Evolutionary conservation across 768 basidiomycete genomes (phyloP), one percentile per base, ranked within the genome.

Genomic region (Pleurotus sapidus): DNA sequence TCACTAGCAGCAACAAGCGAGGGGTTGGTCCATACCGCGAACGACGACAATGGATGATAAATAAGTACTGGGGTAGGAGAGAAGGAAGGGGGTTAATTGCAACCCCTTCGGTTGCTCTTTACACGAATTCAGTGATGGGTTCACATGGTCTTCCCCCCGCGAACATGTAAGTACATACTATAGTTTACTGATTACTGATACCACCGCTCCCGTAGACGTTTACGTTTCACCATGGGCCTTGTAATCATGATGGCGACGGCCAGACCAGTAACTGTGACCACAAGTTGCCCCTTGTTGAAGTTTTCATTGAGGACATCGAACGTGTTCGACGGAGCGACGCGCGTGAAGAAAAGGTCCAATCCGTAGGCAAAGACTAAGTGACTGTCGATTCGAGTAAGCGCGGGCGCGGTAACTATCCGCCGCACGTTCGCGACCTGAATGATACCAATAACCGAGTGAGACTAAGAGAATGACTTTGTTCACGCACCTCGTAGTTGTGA

Each of bases 241-340:
- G 87, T 86, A 38, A 95, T 68, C n/a, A 84, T 68, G 60, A 97
- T 91, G n/a, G 88, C 95, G 4, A 83, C 64, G 2, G 76, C 79
- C 58, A 98, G 69, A 0, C 82, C 93, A 0, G 74, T 70, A 34
- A 96, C 84, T 1, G 94, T 98, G 25, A 94, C 71, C 60, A 95
- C 84, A 20, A 98, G 77, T 70, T 98, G 96, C 1, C 75, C 78
- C 76, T 98, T 97, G 76, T 98, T 98, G 72, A 98, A 98, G 65
- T 78, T 87, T 69, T 95, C 90, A 64, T 83, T 92, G 6, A 98
- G 81, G 23, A 97, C 86, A 66, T 98, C 96, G 64, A 98, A 98
- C 17, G 93, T 93, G 40, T 84, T 86, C 9, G 93, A 95, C 1
- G 95, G 93, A 39, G 91, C 82, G 3, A 92, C 80, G 14, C 93